phyloP scores from a whole-genome alignment of 2,329 filamentous ascomycete genomes.

The Chrysoporthe puriensis region DNA sequence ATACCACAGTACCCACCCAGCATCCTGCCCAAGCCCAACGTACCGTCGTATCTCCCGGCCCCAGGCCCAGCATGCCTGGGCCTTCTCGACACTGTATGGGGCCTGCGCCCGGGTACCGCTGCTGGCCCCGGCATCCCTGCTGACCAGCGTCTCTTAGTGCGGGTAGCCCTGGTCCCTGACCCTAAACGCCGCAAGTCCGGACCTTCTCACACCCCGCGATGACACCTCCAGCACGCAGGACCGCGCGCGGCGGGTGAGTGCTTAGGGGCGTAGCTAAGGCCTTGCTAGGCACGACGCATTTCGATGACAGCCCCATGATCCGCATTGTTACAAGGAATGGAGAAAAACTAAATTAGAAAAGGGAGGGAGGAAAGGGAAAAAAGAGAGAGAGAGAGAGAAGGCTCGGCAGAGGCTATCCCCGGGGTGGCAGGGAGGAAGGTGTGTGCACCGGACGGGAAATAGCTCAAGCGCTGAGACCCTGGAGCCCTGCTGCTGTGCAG shows the following conservation, averaged over 20 bases:
- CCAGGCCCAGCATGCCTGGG: no score
- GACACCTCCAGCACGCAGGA: neutral
- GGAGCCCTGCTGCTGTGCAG: no score
- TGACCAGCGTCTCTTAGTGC: neutral
- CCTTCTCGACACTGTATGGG: neutral
- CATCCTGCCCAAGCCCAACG: neutral
- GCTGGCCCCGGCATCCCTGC: neutral
- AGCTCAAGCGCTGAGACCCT: slow-evolving; percentile 1
- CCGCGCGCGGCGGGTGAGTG: neutral
- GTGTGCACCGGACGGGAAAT: neutral
- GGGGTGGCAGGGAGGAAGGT: no score
- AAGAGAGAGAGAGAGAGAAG: no score
- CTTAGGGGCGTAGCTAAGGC: no score
- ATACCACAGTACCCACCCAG: neutral
- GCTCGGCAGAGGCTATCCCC: no score
- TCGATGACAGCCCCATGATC: no score
- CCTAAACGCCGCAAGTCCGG: slow-evolving; percentile 8
- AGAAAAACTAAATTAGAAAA: no score
- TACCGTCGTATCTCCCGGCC: neutral
- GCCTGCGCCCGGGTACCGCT: slow-evolving; percentile 1
- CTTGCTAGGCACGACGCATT: no score
- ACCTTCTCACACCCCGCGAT: neutral
- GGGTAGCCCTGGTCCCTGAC: neutral
- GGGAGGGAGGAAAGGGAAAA: no score
- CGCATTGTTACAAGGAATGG: no score